Evolutionary conservation across 75 land plant species (phyloP), one percentile per base, ranked within the genome.

Genomic region (Pinus taeda): DNA sequence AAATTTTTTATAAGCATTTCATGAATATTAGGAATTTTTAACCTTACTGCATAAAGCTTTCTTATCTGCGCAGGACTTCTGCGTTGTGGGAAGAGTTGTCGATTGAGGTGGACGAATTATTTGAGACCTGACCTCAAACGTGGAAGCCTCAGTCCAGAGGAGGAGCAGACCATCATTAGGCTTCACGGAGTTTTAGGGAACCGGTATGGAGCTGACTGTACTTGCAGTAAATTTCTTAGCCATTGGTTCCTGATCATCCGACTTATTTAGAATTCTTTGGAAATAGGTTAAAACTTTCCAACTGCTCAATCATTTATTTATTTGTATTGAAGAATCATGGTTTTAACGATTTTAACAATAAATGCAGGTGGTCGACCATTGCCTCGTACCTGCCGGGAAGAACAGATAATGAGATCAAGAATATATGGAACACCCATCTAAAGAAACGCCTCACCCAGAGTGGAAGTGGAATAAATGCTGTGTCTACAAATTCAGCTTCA

Each of bases 91-190:
- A 74, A 74, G n/a, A 74, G 75, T 26, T 74, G 75, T 62, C 18
- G 75, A 62, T 39, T 74, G 2, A 14, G 75, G 33, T 74, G 79
- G 79, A 74, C 78, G 26, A 78, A 78, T 21, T 78, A 78, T 30
- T 60, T 81, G 26, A 74, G 83, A n/a, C 83, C 83, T 26, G 83
- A 81, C 45, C 33, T 81, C 13, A 81, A 81, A 39, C 82, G 75
- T 15, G 83, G 83, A 7, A 22, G 13, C 21, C 72, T 81, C 74
- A 57, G 82, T 4, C 0, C 12, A 2, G 75, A 71, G 9, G 83
- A 81, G 74, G 83, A 81, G 26, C 59, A 79, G 4, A 69, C 57
- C 55, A 81, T 81, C 45, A 33, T 81, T 49, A 18, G 49, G 21
- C 82, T 81, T 37, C 83, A 81, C 33, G 83, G 75, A 6, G 29